A percentile compares a stretch with the other conserved stretches of the same genome.
Evolutionary conservation across 148 eudicot genomes (phyloP).

Genomic region (Heliamphora exappendiculata): DNA sequence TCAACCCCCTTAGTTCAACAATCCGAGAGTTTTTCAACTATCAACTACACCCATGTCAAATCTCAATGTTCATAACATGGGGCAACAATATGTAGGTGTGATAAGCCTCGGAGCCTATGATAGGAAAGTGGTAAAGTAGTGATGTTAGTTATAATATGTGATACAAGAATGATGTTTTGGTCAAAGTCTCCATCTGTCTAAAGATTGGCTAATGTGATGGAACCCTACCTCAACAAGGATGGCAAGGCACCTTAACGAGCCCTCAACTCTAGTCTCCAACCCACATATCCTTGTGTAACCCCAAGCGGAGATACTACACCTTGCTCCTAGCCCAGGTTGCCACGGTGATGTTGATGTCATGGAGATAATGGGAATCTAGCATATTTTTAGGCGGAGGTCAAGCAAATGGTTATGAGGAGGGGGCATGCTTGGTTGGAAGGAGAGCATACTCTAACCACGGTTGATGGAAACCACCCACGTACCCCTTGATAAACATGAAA

Average conservation of each 20-base stretch:
- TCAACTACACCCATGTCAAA: background rate
- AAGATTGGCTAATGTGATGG: background rate
- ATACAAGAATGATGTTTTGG: background rate
- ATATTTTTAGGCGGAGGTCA: background rate
- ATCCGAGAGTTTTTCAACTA: background rate
- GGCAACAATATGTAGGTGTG: background rate
- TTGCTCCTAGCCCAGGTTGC: background rate
- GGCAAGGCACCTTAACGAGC: too few relatives aligned
- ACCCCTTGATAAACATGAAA: too few relatives aligned
- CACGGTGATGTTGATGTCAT: background rate
- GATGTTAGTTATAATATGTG: background rate
- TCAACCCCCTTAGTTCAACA: background rate
- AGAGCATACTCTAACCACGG: too few relatives aligned
- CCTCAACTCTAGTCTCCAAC: constrained; percentile 2
- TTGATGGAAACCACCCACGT: too few relatives aligned
- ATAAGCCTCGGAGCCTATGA: background rate
- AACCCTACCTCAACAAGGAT: background rate
- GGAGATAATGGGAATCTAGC: background rate
- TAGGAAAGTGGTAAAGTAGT: background rate
- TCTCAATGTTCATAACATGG: background rate
- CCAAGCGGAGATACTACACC: background rate
- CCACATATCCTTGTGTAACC: background rate
- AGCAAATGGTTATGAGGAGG: background rate
- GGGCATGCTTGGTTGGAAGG: too few relatives aligned
- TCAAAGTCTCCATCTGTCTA: background rate